These are phyloP conservation scores for Aspergillus hortae DNA, from an alignment of 2,329 filamentous ascomycete species.

Conservation along the genomic window DNA sequence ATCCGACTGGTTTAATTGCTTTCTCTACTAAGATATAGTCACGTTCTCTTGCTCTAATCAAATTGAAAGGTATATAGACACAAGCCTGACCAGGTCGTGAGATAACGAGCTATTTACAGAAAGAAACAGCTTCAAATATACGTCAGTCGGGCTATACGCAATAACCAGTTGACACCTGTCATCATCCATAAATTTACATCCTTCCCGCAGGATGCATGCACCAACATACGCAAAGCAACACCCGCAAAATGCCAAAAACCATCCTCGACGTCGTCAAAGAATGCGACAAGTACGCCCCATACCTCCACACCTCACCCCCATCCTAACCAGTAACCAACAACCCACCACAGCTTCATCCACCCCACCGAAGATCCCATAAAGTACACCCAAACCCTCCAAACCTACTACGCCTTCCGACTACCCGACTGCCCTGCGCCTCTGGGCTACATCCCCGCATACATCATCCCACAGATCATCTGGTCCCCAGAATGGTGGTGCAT, in stretches of 20 bases:
- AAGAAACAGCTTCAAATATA: too few species aligned
- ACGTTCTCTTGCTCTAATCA: too few species aligned
- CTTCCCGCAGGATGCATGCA: neutral
- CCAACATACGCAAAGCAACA: neutral
- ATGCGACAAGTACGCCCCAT: neutral
- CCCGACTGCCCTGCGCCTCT: neutral
- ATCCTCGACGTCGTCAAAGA: neutral
- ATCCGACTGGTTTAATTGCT: too few species aligned
- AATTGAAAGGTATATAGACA: too few species aligned
- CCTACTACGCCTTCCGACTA: conserved; percentile 5
- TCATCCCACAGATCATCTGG: conserved; percentile 3
- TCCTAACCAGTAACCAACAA: neutral
- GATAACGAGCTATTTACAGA: too few species aligned
- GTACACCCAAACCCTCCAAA: neutral
- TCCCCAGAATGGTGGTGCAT: neutral
- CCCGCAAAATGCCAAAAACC: neutral
- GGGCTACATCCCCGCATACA: conserved; percentile 2
- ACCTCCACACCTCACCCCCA: neutral
- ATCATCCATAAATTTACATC: neutral
- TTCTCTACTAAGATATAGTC: too few species aligned
- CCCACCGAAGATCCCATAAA: neutral
- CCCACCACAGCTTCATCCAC: neutral
- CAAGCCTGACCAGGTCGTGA: too few species aligned
- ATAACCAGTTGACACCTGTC: neutral
- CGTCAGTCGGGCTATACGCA: neutral